These are phyloP conservation scores for Talaromyces sp. DNA, from an alignment of 2,329 filamentous ascomycete genomes.

Conservation along the genomic window DNA sequence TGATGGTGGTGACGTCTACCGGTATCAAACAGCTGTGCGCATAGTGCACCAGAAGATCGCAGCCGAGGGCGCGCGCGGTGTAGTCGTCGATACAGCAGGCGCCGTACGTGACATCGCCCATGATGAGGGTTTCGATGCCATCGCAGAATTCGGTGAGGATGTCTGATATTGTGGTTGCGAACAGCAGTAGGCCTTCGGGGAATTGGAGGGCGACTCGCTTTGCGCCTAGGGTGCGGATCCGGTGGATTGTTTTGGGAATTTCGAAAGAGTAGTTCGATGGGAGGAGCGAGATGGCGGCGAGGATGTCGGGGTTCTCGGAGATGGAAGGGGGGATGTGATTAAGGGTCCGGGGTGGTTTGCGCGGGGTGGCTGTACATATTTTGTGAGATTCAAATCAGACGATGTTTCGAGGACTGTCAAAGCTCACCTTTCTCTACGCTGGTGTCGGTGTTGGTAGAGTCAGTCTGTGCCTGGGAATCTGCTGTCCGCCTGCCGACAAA, in stretches of 20 bases:
- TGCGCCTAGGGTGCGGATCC: constrained; percentile 74
- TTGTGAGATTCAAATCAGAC: not conserved
- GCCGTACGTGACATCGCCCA: constrained; percentile 98
- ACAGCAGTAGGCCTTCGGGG: constrained; percentile 89
- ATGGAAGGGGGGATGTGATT: constrained; percentile 91
- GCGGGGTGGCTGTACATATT: constrained; percentile 58
- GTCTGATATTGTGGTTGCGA: constrained; percentile 96
- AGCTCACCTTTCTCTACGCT: constrained; percentile 36
- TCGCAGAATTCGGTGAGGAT: constrained; percentile 93
- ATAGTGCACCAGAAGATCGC: constrained; percentile 92
- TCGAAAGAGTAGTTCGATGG: constrained; percentile 98
- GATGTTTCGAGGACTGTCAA: not conserved
- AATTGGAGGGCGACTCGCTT: constrained; percentile 92
- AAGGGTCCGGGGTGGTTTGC: constrained; percentile 72
- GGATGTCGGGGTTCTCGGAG: constrained; percentile 77
- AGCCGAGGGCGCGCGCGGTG: constrained; percentile 88
- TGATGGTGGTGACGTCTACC: constrained; percentile 93
- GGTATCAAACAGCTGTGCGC: constrained; percentile 96
- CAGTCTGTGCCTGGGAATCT: constrained; percentile 54
- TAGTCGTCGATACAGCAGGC: constrained; percentile 99
- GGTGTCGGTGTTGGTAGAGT: constrained; percentile 57
- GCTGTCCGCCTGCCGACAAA: constrained; percentile 83
- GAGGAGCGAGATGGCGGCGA: constrained; percentile 79
- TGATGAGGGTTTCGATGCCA: constrained; percentile 87
- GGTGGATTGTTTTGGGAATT: constrained; percentile 95